phyloP scores from a whole-genome alignment of 1,284 basidiomycete genomes.

The Tetrapyrgos nigripes region DNA sequence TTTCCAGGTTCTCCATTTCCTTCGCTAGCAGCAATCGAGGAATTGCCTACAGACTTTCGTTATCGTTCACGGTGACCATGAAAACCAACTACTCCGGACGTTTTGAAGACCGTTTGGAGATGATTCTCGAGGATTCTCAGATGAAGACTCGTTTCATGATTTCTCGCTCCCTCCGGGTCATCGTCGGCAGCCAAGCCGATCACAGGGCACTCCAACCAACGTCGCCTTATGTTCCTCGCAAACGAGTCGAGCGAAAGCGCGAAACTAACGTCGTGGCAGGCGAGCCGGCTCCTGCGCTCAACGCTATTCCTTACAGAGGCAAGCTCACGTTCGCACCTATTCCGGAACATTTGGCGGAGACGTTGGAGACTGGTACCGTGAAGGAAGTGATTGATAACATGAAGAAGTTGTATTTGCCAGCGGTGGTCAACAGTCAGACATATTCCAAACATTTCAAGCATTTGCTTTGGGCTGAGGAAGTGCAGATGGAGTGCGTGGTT shows the following conservation, averaged over 20 bases:
- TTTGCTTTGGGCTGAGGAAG: slow-evolving; percentile 65
- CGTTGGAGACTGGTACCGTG: slow-evolving; percentile 35
- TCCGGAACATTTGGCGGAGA: slow-evolving; percentile 36
- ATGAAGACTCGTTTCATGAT: slow-evolving; percentile 51
- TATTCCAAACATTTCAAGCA: slow-evolving; percentile 56
- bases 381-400: slow-evolving; percentile 32
- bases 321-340: slow-evolving; percentile 46
- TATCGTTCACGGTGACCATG: no score
- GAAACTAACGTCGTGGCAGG: slow-evolving; percentile 55
- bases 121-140: slow-evolving; percentile 47
- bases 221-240: slow-evolving; percentile 58
- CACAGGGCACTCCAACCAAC: slow-evolving; percentile 55
- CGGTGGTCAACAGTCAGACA: slow-evolving; percentile 40
- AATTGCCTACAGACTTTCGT: no score
- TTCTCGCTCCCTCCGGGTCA: slow-evolving; percentile 43
- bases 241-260: slow-evolving; percentile 42
- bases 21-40: not conserved
- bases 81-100: no score
- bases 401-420: slow-evolving; percentile 44
- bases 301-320: slow-evolving; percentile 37
- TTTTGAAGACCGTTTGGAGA: slow-evolving; percentile 52
- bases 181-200: slow-evolving; percentile 51
- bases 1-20: not conserved
- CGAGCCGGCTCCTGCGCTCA: slow-evolving; percentile 32
- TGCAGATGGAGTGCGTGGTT: slow-evolving; percentile 55